Evolutionary conservation across 202 grass and related monocot genomes (phyloP).

Genomic region (Setaria italica): DNA sequence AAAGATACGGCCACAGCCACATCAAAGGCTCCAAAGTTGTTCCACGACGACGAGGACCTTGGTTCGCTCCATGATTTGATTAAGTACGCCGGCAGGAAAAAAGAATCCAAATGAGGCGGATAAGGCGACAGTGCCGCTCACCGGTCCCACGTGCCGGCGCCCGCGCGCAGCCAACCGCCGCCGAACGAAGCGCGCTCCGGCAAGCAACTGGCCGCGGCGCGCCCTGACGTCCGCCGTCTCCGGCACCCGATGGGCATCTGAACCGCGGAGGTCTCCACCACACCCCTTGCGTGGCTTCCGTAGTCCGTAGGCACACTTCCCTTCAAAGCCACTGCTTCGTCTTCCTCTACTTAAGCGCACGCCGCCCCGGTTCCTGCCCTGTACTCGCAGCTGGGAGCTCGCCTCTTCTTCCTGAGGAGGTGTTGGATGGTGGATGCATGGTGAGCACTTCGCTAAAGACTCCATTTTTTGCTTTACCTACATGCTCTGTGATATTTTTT

Average conservation of each 20-base stretch:
- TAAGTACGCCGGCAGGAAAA: no score
- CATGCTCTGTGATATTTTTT: not conserved
- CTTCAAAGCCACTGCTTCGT: conserved; percentile 44
- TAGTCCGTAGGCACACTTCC: conserved; percentile 25
- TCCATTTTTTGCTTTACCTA: not conserved
- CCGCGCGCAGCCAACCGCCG: not conserved
- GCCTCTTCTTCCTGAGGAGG: not conserved
- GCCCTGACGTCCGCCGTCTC: not conserved
- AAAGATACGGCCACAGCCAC: no score
- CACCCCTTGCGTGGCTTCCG: conserved; percentile 21
- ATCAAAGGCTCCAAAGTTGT: no score
- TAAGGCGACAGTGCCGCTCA: not conserved
- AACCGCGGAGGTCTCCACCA: not conserved
- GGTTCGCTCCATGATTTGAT: no score
- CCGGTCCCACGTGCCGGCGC: not conserved
- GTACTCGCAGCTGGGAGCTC: not conserved
- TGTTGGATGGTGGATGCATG: not conserved
- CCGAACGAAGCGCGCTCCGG: not conserved
- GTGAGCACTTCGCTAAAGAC: not conserved
- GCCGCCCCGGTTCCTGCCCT: no score
- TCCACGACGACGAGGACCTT: no score
- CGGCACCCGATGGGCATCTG: conserved; percentile 39
- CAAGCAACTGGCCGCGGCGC: conserved; percentile 9
- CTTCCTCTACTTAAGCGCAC: conserved; percentile 32
- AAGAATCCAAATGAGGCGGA: not conserved